Evolutionary conservation across 1,284 basidiomycete genomes (phyloP).

Genomic region (Phenoliferia sp.): DNA sequence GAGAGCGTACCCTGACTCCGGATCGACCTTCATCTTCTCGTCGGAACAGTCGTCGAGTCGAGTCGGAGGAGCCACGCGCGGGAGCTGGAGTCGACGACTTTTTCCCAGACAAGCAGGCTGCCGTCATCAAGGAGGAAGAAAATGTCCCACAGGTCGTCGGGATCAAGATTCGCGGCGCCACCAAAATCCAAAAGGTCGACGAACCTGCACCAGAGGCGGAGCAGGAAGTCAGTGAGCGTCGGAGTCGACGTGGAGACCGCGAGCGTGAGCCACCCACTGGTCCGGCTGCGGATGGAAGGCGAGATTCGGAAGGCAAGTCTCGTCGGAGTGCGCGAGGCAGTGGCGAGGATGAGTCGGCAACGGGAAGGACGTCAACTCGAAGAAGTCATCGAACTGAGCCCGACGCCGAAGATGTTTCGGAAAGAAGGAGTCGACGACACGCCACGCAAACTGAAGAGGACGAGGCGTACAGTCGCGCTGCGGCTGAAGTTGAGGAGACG

Average conservation of each 20-base stretch:
- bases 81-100: conserved; percentile 6
- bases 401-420: not conserved
- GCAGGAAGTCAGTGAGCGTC: too few species aligned
- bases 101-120: conserved; percentile 13
- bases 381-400: not conserved
- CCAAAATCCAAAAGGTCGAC: not conserved
- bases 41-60: not conserved
- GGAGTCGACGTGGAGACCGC: not conserved
- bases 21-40: not conserved
- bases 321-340: not conserved
- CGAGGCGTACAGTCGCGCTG: not conserved
- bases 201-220: not conserved
- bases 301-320: not conserved
- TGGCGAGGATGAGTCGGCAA: not conserved
- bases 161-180: conserved; percentile 13
- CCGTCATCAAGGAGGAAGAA: not conserved
- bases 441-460: conserved; percentile 2
- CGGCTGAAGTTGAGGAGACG: conserved; percentile 4
- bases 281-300: not conserved
- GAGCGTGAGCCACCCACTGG: not conserved
- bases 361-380: not conserved
- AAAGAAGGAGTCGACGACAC: not conserved
- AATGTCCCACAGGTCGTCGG: not conserved
- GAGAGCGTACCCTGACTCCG: not conserved
- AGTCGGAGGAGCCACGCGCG: not conserved